Evolutionary conservation across 805 yeast genomes (phyloP).

Genomic region (Barnettozyma salicaria): DNA sequence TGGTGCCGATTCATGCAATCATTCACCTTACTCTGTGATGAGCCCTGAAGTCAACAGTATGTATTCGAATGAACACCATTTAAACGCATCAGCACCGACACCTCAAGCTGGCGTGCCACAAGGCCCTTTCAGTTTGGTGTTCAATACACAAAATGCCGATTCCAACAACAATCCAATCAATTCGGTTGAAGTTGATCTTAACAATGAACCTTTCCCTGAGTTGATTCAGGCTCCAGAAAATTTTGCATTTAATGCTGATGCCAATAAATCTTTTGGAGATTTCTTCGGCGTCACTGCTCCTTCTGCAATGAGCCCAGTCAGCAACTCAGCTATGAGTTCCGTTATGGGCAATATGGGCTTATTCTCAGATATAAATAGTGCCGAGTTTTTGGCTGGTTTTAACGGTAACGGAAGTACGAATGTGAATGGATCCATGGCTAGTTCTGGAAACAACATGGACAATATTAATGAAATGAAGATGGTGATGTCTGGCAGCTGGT

Average conservation of each 20-base stretch:
- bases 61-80: conserved; percentile 1
- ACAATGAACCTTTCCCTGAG: conserved; percentile 13
- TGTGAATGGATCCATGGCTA: conserved; percentile 2
- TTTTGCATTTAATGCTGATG: conserved; percentile 11
- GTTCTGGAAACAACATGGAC: too few relatives aligned
- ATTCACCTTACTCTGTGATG: conserved; percentile 2
- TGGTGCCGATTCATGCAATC: neutral
- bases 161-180: conserved; percentile 8
- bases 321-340: conserved; percentile 1
- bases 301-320: conserved; percentile 1
- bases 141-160: conserved; percentile 5
- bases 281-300: conserved; percentile 14
- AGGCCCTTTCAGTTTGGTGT: conserved; percentile 9
- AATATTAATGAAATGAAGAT: conserved; percentile 19
- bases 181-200: conserved; percentile 6
- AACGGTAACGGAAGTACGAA: neutral
- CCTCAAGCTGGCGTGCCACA: conserved; percentile 6
- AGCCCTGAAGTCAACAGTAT: neutral
- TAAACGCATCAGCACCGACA: conserved; percentile 6
- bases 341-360: conserved; percentile 8
- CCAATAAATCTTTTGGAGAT: conserved; percentile 17
- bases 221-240: conserved; percentile 11
- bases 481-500: conserved; percentile 24
- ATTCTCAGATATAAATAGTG: conserved; percentile 1
- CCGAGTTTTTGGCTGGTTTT: conserved; percentile 1